phyloP scores from a whole-genome alignment of 164 flowering plant genomes.

The Chimonanthus salicifolius region DNA sequence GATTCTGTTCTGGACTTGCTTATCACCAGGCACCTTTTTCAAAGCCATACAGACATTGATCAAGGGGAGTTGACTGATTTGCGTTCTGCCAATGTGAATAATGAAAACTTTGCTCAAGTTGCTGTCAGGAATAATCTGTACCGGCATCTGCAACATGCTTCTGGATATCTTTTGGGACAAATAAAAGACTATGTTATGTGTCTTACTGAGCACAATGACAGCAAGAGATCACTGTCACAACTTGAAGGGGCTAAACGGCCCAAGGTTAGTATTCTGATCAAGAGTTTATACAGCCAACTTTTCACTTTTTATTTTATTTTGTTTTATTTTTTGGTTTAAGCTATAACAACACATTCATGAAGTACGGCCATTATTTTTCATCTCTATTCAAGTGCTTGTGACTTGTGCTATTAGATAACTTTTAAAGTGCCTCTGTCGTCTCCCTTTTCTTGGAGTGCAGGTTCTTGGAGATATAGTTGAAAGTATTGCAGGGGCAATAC shows the following conservation, averaged over 20 bases:
- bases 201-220: constrained; percentile 20
- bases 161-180: constrained; percentile 48
- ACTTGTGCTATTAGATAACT: not conserved
- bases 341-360: not conserved
- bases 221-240: constrained; percentile 14
- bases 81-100: constrained; percentile 87
- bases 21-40: constrained; percentile 72
- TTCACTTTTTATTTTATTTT: too few species aligned
- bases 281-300: not conserved
- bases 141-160: constrained; percentile 66
- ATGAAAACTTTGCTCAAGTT: constrained; percentile 82
- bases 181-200: constrained; percentile 52
- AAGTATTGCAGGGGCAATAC: constrained; percentile 85
- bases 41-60: constrained; percentile 55
- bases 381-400: not conserved
- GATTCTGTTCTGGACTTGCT: constrained; percentile 85
- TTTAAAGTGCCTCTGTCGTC: not conserved
- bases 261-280: constrained; percentile 36
- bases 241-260: constrained; percentile 45
- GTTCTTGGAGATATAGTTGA: constrained; percentile 93
- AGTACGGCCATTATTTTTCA: not conserved
- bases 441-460: constrained; percentile 27
- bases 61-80: constrained; percentile 89
- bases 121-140: constrained; percentile 60
- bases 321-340: too few species aligned